Evolutionary conservation across 1,284 basidiomycete genomes (phyloP).

Genomic region (Marasmius fiardii): DNA sequence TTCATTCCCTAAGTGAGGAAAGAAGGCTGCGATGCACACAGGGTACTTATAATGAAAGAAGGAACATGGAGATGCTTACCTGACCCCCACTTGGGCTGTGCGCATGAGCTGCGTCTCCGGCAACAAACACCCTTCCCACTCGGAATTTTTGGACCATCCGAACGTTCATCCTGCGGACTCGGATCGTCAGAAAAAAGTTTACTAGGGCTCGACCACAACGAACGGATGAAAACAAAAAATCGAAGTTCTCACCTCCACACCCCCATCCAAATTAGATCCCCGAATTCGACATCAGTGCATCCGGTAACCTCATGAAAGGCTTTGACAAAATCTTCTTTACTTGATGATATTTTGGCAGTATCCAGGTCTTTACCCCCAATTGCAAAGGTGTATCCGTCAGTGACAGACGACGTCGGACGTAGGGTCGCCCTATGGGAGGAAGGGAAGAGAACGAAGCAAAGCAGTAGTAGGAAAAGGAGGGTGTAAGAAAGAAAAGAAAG

Average conservation of each 20-base stretch:
- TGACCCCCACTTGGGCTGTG: constrained; percentile 34
- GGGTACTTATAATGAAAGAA: constrained; percentile 8
- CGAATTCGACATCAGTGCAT: background rate
- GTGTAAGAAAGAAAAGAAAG: too few species aligned
- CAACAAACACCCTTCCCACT: constrained; percentile 15
- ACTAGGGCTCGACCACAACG: too few species aligned
- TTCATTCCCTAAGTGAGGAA: constrained; percentile 26
- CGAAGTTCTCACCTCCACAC: background rate
- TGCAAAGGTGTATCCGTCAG: background rate
- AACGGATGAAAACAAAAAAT: too few species aligned
- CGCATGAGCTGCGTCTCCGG: constrained; percentile 22
- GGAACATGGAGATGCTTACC: constrained; percentile 3
- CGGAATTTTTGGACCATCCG: constrained; percentile 6
- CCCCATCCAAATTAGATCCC: background rate
- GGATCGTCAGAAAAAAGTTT: background rate
- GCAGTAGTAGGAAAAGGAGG: too few species aligned
- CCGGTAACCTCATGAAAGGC: background rate
- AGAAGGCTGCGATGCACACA: too few species aligned
- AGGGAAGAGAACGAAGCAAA: too few species aligned
- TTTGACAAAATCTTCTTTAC: background rate
- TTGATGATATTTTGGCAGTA: background rate
- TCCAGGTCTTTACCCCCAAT: background rate
- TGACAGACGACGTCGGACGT: too few species aligned
- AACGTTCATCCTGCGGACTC: background rate
- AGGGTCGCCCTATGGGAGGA: too few species aligned